Evolutionary conservation across 2,329 filamentous ascomycete genomes (phyloP), one percentile per base, ranked within the genome.

Genomic region (Colletotrichum sublineola): DNA sequence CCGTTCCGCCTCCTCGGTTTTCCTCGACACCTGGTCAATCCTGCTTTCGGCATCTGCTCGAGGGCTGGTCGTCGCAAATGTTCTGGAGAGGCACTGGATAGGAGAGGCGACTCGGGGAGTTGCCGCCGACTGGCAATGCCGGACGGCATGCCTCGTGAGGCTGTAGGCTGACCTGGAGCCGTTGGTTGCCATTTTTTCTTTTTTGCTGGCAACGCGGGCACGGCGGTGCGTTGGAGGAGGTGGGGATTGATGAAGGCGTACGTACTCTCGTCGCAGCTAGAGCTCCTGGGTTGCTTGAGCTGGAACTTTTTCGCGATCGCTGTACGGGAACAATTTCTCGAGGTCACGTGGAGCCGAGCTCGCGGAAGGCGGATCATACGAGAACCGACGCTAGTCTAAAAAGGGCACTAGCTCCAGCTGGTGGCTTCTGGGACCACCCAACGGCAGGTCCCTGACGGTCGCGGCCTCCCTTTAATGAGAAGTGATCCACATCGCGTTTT

Each of bases 301-400:
- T 58, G 61, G 70, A 73, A 70, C 66, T 73, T 73, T 73, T 73
- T 73, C 67, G 70, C 67, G 70, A 73, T 70, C 38, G 64, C 42
- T 69, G 67, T 55, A 60, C 61, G 66, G 66, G 68, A 71, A 67
- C 71, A 73, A 52, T 73, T 73, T 73, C 65, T 68, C 14, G 44
- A 67, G 38, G 71, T 73, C 71, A 73, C 71, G 71, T 73, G 71
- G 42, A n/a, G 40, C 15, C 70, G 24, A 66, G 62, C 50, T 55
- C 61, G 40, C 14, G 67, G 70, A 73, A 42, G 46, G 46, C 64
- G 31, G 48, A 73, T 73, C 70, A 70, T 62, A 67, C 66, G 66
- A 60, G 31, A 14, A 61, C 55, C 46, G 61, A 48, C 48, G 61
- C 70, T 70, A 70, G 55, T 18, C 38, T 1, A 0, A 0, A 9